Evolutionary conservation across 2,329 filamentous ascomycete genomes (phyloP).

Genomic region (Arthroderma sp.): DNA sequence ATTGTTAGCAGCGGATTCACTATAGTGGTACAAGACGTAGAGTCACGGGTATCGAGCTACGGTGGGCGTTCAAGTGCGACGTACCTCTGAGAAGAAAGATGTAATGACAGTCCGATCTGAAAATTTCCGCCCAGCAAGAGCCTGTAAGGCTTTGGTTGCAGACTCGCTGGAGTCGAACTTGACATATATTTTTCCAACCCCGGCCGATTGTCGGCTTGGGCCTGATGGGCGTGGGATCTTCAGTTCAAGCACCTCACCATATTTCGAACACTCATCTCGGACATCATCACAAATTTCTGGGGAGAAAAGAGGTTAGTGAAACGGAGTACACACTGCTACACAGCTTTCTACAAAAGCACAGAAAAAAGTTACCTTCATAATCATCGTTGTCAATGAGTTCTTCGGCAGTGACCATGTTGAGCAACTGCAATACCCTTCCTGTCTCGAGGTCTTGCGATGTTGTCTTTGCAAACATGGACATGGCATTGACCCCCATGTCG

Average conservation of each 20-base stretch:
- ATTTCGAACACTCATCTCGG: slow-evolving; percentile 83
- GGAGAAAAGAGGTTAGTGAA: neutral
- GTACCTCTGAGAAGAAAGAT: slow-evolving; percentile 88
- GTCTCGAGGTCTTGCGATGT: slow-evolving; percentile 65
- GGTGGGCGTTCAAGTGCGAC: slow-evolving; percentile 10
- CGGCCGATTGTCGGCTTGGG: slow-evolving; percentile 68
- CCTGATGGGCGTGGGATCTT: slow-evolving; percentile 84
- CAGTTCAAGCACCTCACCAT: slow-evolving; percentile 68
- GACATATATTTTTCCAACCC: slow-evolving; percentile 95
- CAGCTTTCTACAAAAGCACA: neutral
- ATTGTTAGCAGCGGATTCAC: slow-evolving; percentile 22
- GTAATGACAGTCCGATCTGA: slow-evolving; percentile 91
- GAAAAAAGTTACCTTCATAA: slow-evolving; percentile 60
- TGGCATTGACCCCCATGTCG: slow-evolving; percentile 93
- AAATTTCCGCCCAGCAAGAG: slow-evolving; percentile 91
- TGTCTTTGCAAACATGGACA: slow-evolving; percentile 93
- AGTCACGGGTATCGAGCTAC: neutral
- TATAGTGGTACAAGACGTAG: neutral
- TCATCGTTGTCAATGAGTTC: slow-evolving; percentile 90
- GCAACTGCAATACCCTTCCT: slow-evolving; percentile 73
- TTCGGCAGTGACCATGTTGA: slow-evolving; percentile 97
- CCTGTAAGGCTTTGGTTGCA: slow-evolving; percentile 70
- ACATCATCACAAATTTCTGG: slow-evolving; percentile 95
- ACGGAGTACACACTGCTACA: neutral
- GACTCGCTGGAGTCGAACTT: slow-evolving; percentile 72